Evolutionary conservation across 108 stramenopile genomes (phyloP).

Genomic region (Pseudonitzschia pungens): DNA sequence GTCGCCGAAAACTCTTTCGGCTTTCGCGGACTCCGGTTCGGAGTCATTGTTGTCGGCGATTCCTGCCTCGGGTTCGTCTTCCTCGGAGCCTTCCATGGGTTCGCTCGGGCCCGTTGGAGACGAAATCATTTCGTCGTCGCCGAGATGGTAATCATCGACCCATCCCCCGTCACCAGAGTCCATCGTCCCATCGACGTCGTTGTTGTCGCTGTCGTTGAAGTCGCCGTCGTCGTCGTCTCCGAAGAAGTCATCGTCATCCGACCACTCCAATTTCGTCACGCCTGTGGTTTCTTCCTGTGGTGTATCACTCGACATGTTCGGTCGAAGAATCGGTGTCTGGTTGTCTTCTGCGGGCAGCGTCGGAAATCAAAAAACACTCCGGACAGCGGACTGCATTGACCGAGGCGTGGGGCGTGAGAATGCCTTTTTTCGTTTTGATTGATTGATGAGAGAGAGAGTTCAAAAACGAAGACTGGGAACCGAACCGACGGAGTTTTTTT

Average conservation of each 20-base stretch:
- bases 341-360: not conserved
- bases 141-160: not conserved
- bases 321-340: not conserved
- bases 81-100: not conserved
- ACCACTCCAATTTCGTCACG: not conserved
- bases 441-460: no score
- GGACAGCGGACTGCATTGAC: no score
- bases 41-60: not conserved
- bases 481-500: no score
- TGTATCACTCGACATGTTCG: not conserved
- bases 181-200: not conserved
- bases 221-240: not conserved
- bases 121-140: not conserved
- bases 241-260: conserved; percentile 14
- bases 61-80: not conserved
- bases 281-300: not conserved
- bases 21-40: not conserved
- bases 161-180: not conserved
- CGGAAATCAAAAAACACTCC: not conserved
- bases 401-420: no score
- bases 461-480: no score
- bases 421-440: no score
- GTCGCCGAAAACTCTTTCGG: not conserved
- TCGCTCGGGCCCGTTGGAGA: not conserved
- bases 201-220: not conserved